These are phyloP conservation scores for Pterocarpus macrocarpus DNA, from an alignment of 306 rosid genomes.

Conservation along the genomic window DNA sequence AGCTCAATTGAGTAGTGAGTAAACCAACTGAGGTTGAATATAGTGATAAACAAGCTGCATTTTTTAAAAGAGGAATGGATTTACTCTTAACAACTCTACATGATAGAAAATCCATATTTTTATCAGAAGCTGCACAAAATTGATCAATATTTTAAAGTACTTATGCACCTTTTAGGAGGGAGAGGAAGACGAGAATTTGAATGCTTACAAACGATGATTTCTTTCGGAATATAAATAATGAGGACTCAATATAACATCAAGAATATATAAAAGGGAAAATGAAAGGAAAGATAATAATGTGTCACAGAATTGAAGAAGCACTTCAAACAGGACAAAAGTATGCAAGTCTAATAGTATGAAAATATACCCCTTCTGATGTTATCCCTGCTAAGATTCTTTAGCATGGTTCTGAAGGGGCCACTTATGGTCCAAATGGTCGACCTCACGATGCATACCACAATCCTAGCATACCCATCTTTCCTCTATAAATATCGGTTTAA, in stretches of 20 bases:
- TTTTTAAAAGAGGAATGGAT: too few relatives aligned
- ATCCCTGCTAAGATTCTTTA: slow-evolving; percentile 13
- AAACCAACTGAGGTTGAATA: too few relatives aligned
- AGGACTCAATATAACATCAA: not conserved
- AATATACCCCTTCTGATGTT: too few relatives aligned
- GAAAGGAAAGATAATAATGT: not conserved
- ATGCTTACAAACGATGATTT: not conserved
- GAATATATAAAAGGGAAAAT: slow-evolving; percentile 2
- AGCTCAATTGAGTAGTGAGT: too few relatives aligned
- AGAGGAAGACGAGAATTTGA: not conserved
- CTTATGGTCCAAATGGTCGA: slow-evolving; percentile 12
- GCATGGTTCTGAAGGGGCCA: slow-evolving; percentile 34
- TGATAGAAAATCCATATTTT: not conserved
- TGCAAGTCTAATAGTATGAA: slow-evolving; percentile 6
- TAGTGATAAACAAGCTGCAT: too few relatives aligned
- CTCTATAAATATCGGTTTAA: slow-evolving; percentile 56
- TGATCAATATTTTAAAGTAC: not conserved
- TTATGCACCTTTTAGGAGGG: not conserved
- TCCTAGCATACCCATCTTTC: not conserved
- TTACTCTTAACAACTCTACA: too few relatives aligned
- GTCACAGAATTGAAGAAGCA: not conserved
- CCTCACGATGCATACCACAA: not conserved
- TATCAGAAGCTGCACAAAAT: not conserved
- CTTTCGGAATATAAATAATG: not conserved
- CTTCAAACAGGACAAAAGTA: not conserved